phyloP scores from a whole-genome alignment of 257 asterid species.

The Penstemon davidsonii region DNA sequence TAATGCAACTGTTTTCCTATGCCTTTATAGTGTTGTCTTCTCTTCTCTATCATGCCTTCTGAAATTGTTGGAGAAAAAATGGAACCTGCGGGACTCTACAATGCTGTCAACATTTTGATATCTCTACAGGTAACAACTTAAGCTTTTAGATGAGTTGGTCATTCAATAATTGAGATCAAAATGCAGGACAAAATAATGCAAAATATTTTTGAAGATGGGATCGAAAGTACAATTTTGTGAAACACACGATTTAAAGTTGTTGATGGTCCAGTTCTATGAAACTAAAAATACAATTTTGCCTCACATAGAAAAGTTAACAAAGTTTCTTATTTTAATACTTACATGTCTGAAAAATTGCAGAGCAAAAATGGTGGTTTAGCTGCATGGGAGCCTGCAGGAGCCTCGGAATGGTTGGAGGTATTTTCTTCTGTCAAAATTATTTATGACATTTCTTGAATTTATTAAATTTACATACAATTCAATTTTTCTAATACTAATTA shows the following conservation, averaged over 20 bases:
- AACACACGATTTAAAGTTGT: too few species aligned
- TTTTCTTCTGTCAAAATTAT: background rate
- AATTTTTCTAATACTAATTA: background rate
- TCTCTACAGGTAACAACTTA: conserved; percentile 88
- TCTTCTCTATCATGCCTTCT: conserved; percentile 74
- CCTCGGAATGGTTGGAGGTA: conserved; percentile 83
- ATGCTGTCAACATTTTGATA: conserved; percentile 72
- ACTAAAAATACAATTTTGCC: too few species aligned
- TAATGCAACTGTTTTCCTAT: background rate
- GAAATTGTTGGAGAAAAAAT: conserved; percentile 70
- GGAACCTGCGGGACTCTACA: conserved; percentile 62
- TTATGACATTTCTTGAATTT: background rate
- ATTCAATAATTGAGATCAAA: too few species aligned
- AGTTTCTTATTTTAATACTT: background rate
- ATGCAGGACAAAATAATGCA: too few species aligned
- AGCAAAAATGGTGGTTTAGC: conserved; percentile 89
- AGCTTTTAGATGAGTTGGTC: too few species aligned
- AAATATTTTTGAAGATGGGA: too few species aligned
- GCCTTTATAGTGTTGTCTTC: conserved; percentile 64
- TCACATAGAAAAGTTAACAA: too few species aligned
- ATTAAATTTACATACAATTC: background rate
- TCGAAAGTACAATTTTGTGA: too few species aligned
- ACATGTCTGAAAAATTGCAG: conserved; percentile 38
- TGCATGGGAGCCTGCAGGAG: conserved; percentile 98
- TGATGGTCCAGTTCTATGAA: too few species aligned